Evolutionary conservation across 306 rosid species (phyloP), one percentile per base, ranked within the genome.

Genomic region (Acacia crassicarpa): DNA sequence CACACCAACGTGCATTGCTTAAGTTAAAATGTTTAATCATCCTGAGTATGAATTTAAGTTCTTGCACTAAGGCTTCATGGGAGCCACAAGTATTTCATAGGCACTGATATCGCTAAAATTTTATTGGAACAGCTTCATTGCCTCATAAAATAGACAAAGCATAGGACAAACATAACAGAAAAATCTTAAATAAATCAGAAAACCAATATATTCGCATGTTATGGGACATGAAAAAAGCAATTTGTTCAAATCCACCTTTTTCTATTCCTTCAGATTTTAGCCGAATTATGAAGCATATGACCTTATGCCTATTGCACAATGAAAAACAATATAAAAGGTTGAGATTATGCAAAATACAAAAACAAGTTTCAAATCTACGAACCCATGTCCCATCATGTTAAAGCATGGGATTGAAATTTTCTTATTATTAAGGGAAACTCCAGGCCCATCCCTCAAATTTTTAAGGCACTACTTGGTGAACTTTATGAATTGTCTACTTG

Each of bases 1-100:
- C 65, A 45, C 74, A 75, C 67, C 72, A 74, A 46, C 56, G 54
- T 51, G n/a, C 78, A 87, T 53, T 78, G 82, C 80, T 77, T 38
- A 72, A 66, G 74, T 72, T 38, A 66, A 66, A 77, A 80, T 66
- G n/a, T 43, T 77, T 22, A 44, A 23, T 51, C 51, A 63, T 25
- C 76, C 35, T 84, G 33, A 30, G 35, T 76, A 65, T 45, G 65
- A 79, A 71, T 77, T 35, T 56, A 23, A 32, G 72, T 59, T 71
- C 70, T 35, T 72, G 49, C 69, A 33, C 62, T 48, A 20, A 25
- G 75, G 41, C 62, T 71, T 54, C 43, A 72, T 15, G 35, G 22
- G 40, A 70, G 38, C 69, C 23, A 32, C 46, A 70, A 62, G 32
- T 27, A 71, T 19, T 61, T 33, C 44, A 20, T 62, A 71, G 53